Evolutionary conservation across 257 asterid species (phyloP).

Genomic region (Petrea volubilis): DNA sequence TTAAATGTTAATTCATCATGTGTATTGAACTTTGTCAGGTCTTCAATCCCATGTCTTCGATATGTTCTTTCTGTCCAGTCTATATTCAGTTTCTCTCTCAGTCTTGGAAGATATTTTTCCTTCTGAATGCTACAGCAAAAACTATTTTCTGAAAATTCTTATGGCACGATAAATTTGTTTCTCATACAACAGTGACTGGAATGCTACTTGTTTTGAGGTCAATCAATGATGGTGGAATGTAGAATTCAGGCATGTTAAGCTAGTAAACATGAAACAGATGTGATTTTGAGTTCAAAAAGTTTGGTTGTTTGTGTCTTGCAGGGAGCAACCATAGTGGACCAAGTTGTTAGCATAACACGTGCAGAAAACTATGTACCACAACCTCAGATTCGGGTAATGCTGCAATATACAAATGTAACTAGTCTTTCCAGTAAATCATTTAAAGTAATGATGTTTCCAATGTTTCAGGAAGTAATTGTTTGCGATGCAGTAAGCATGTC

Average conservation of each 20-base stretch:
- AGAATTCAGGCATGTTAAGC: conserved; percentile 4
- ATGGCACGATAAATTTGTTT: background rate
- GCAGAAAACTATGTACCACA: conserved; percentile 64
- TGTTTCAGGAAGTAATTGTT: conserved; percentile 40
- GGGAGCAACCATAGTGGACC: conserved; percentile 92
- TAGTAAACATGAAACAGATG: conserved; percentile 1
- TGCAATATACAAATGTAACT: conserved; percentile 1
- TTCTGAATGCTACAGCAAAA: background rate
- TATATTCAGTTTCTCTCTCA: background rate
- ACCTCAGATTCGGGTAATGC: conserved; percentile 46
- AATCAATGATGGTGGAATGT: conserved; percentile 8
- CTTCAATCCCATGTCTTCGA: background rate
- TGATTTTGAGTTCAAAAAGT: conserved; percentile 2
- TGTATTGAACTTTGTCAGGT: background rate
- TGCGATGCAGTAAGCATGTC: conserved; percentile 34
- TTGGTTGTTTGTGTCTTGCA: conserved; percentile 28
- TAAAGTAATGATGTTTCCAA: conserved; percentile 11
- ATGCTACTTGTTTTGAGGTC: background rate
- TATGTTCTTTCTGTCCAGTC: background rate
- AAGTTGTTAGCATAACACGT: conserved; percentile 56
- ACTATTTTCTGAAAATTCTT: conserved; percentile 1
- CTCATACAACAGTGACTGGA: background rate
- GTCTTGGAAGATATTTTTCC: background rate
- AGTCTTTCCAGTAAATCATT: conserved; percentile 6
- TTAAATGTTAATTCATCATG: background rate